Evolutionary conservation across 176 grass and related monocot species (phyloP).

Genomic region (Phragmites australis): DNA sequence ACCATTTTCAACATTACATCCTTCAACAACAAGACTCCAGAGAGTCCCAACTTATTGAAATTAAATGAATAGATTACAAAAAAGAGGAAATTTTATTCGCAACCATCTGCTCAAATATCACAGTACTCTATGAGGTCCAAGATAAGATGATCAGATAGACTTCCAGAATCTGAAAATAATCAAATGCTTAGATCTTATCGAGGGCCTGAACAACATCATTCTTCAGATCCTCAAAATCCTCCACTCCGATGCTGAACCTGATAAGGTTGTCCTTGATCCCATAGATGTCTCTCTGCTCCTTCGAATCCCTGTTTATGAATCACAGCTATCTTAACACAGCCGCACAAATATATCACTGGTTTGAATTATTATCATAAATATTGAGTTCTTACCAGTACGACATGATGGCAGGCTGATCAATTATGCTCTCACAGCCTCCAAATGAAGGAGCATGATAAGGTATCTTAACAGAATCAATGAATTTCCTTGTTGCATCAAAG

Average conservation of each 20-base stretch:
- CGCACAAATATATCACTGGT: background rate
- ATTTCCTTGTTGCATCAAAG: conserved; percentile 72
- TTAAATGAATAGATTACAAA: background rate
- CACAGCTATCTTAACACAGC: background rate
- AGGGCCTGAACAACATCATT: conserved; percentile 87
- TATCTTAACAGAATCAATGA: conserved; percentile 95
- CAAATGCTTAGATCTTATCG: conserved; percentile 60
- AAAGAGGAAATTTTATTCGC: conserved; percentile 25
- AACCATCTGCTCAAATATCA: conserved; percentile 9
- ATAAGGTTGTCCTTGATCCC: conserved; percentile 98
- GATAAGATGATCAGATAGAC: conserved; percentile 24
- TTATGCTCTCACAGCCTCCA: conserved; percentile 95
- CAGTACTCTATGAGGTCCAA: background rate
- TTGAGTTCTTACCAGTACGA: conserved; percentile 80
- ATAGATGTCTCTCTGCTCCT: conserved; percentile 80
- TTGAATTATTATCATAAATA: background rate
- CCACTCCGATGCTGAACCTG: conserved; percentile 96
- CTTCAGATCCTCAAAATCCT: conserved; percentile 91
- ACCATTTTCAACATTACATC: background rate
- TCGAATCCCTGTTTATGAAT: conserved; percentile 69
- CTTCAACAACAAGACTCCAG: background rate
- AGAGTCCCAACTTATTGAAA: conserved; percentile 4
- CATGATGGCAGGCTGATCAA: conserved; percentile 98
- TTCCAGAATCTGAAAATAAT: background rate
- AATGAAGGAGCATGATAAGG: conserved; percentile 93